Base-by-base conservation (phyloP, 2,329 filamentous ascomycete species). In the Colletotrichum lentis region DNA sequence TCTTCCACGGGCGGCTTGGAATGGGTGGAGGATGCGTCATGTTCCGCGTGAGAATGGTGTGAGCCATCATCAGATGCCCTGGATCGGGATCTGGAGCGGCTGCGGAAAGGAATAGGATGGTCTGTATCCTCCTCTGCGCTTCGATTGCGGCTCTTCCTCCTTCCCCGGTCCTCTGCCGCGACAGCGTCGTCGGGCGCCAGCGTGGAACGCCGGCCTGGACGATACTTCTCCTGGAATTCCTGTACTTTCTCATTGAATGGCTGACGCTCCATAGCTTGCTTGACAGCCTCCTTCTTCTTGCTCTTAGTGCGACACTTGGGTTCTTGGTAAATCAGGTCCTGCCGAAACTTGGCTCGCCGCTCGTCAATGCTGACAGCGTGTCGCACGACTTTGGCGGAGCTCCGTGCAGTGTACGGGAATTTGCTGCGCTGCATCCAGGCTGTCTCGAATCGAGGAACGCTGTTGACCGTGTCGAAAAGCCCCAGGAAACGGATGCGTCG, bases 381-480 rank as follows among this genome's bases (percentile, higher is more conserved):
- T 0, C 90, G 84, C 60, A 92, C 89, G 0, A 90, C 85, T 72
- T 82, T 84, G 3, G 86, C 86, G 10, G 82, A 86, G 24, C 83
- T 87, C 1, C 84, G 78, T 1, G 85, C 86, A 0, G 86, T 88
- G 74, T 91, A 91, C 0, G 91, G 91, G 49, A 93, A 93, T 75
- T 90, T 93, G 74, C 86, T 92, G 44, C 92, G 86, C 74, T 92
- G 87, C 90, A 95, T 94, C 87, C 89, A 92, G 0, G 85, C 84
- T 2, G 84, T 86, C 77, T 96, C 92, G 67, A 96, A 96, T 3
- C 86, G 84, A 1, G 91, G 91, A 0, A 94, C 91, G 16, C 89
- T 92, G 73, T 94, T 94, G 70, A 95, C 92, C 0, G 91, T 94
- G 72, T 95, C 92, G 70, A 95, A 96, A 0, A 96, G 83, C 0